Evolutionary conservation across 306 rosid species (phyloP).

Genomic region (Neltuma alba): DNA sequence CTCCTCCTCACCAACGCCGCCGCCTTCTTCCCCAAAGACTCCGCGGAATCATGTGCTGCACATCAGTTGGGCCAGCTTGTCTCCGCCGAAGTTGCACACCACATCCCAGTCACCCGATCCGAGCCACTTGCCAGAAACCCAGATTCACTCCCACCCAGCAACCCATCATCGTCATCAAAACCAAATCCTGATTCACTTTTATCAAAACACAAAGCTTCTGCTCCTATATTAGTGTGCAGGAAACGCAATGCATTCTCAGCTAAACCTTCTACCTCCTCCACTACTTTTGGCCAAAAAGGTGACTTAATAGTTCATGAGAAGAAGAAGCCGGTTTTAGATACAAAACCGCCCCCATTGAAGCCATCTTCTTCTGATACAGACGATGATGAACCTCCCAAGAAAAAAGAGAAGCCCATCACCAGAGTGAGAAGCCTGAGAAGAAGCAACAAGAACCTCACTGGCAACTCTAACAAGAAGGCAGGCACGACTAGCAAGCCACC

Average conservation of each 20-base stretch:
- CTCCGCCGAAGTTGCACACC: constrained; percentile 45
- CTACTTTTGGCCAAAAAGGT: constrained; percentile 43
- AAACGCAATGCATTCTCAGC: constrained; percentile 62
- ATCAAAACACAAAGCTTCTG: constrained; percentile 57
- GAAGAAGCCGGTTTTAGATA: constrained; percentile 47
- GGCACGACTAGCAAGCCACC: constrained; percentile 28
- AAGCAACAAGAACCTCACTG: constrained; percentile 48
- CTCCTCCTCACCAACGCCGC: constrained; percentile 66
- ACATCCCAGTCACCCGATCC: constrained; percentile 25
- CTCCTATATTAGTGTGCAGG: constrained; percentile 76
- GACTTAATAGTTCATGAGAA: constrained; percentile 47
- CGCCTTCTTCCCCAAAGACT: constrained; percentile 62
- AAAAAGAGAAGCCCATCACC: constrained; percentile 72
- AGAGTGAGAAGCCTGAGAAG: constrained; percentile 76
- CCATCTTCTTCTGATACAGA: constrained; percentile 44
- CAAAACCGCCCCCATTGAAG: constrained; percentile 49
- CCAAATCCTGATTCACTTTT: constrained; percentile 57
- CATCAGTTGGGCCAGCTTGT: constrained; percentile 52
- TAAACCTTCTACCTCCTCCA: constrained; percentile 48
- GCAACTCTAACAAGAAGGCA: constrained; percentile 15
- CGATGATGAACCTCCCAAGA: constrained; percentile 52
- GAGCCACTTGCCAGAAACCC: constrained; percentile 35
- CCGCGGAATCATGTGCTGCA: constrained; percentile 50
- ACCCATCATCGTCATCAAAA: constrained; percentile 32
- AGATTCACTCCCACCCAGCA: constrained; percentile 41